phyloP scores from a whole-genome alignment of 1,284 basidiomycete genomes.

The Cutaneotrichosporon spelunceum region DNA sequence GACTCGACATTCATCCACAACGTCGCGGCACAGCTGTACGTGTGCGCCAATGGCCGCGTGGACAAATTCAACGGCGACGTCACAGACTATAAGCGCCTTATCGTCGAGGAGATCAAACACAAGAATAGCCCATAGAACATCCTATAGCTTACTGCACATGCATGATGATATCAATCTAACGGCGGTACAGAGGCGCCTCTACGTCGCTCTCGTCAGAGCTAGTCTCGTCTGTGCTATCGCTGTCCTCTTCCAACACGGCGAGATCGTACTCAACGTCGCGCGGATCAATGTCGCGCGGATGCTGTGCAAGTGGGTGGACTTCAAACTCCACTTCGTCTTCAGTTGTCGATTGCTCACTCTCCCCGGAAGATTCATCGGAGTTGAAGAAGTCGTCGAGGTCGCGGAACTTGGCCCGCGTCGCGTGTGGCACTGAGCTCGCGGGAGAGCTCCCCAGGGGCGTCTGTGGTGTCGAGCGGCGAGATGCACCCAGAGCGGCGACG shows the following conservation, averaged over 20 bases:
- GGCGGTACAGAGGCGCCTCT: slow-evolving; percentile 6
- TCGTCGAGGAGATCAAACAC: slow-evolving; percentile 22
- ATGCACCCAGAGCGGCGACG: slow-evolving; percentile 1
- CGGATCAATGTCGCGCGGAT: slow-evolving; percentile 33
- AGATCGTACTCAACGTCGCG: slow-evolving; percentile 41
- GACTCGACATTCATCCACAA: slow-evolving; percentile 89
- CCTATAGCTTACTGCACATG: slow-evolving; percentile 1
- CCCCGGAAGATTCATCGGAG: slow-evolving; percentile 39
- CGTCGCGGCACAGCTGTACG: slow-evolving; percentile 55
- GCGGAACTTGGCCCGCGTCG: slow-evolving; percentile 37
- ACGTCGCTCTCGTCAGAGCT: slow-evolving; percentile 2
- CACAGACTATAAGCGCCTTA: slow-evolving; percentile 77
- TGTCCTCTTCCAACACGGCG: slow-evolving; percentile 6
- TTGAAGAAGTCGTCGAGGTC: slow-evolving; percentile 51
- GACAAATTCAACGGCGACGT: slow-evolving; percentile 87
- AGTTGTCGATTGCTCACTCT: slow-evolving; percentile 48
- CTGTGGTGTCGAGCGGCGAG: slow-evolving; percentile 7
- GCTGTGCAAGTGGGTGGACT: slow-evolving; percentile 22
- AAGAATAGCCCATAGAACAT: slow-evolving; percentile 9
- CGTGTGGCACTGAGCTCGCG: slow-evolving; percentile 14
- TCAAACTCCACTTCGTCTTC: background rate
- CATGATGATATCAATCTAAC: background rate
- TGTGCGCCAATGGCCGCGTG: slow-evolving; percentile 81
- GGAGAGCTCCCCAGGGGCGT: slow-evolving; percentile 16
- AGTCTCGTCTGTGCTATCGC: slow-evolving; percentile 4